A percentile compares a stretch with the other conserved stretches of the same genome.
These are phyloP conservation scores for Aspergillus quadrilineatus DNA, from an alignment of 2,329 filamentous ascomycete species.

Conservation along the genomic window DNA sequence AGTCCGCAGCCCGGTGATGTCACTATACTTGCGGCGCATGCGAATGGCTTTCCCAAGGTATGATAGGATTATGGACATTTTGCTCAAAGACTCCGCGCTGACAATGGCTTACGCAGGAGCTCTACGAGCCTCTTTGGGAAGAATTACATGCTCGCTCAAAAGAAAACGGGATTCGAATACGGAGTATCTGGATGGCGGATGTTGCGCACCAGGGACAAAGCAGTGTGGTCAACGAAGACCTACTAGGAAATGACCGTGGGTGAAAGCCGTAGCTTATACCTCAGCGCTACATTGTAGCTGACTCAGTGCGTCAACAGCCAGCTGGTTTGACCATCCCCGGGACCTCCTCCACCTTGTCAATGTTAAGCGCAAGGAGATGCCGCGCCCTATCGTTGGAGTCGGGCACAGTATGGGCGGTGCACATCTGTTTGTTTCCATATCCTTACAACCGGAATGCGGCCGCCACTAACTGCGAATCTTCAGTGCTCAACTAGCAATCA, in stretches of 20 bases:
- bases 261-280: slow-evolving; percentile 10
- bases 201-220: slow-evolving; percentile 81
- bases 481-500: slow-evolving; percentile 64
- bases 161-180: slow-evolving; percentile 65
- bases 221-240: slow-evolving; percentile 70
- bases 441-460: neutral
- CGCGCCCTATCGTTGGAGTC: slow-evolving; percentile 76
- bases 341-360: slow-evolving; percentile 87
- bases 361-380: slow-evolving; percentile 73
- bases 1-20: slow-evolving; percentile 70
- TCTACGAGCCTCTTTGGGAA: slow-evolving; percentile 91
- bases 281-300: slow-evolving; percentile 10
- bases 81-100: neutral
- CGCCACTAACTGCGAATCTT: slow-evolving; percentile 22
- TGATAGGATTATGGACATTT: neutral
- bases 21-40: slow-evolving; percentile 82
- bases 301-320: slow-evolving; percentile 52
- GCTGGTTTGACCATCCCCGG: slow-evolving; percentile 81
- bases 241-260: slow-evolving; percentile 81
- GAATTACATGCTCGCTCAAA: slow-evolving; percentile 65
- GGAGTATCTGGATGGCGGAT: slow-evolving; percentile 87
- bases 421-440: slow-evolving; percentile 50
- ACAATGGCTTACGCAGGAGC: slow-evolving; percentile 57
- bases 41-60: slow-evolving; percentile 90
- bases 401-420: slow-evolving; percentile 87